These are phyloP conservation scores for Hortaea sp. DNA, from an alignment of 2,329 filamentous ascomycete species.

Conservation along the genomic window DNA sequence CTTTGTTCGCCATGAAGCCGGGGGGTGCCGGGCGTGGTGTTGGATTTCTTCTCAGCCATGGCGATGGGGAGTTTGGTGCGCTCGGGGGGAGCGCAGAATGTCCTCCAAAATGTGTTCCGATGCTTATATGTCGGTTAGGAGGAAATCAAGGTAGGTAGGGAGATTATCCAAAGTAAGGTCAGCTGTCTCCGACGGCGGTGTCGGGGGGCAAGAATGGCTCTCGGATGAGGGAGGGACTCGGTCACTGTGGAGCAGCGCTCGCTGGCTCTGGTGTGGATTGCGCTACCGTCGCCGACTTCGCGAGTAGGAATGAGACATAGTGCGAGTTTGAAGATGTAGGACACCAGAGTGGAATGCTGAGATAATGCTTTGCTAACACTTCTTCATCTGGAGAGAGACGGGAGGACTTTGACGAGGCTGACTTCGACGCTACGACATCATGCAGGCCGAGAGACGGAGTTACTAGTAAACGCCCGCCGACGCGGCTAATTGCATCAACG, in stretches of 20 bases:
- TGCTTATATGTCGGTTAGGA: not conserved
- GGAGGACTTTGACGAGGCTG: too few species aligned
- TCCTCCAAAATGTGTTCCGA: too few species aligned
- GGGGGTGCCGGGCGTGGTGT: slow-evolving; percentile 11
- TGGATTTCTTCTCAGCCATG: slow-evolving; percentile 6
- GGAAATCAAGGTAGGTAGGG: not conserved
- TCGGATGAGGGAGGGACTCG: not conserved
- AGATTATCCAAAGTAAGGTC: not conserved
- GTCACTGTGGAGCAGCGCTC: not conserved
- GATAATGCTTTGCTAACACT: too few species aligned
- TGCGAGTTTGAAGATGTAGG: not conserved
- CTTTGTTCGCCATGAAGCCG: slow-evolving; percentile 3
- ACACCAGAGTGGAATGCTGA: too few species aligned
- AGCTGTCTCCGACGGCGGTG: not conserved
- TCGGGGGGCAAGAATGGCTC: too few species aligned
- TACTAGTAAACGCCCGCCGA: too few species aligned
- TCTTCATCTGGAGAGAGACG: too few species aligned
- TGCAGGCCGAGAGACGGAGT: too few species aligned
- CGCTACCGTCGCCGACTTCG: not conserved
- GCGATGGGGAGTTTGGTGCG: not conserved
- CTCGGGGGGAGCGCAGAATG: not conserved
- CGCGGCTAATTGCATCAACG: too few species aligned
- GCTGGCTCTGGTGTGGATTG: not conserved
- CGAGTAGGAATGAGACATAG: not conserved
- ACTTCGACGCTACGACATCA: too few species aligned